Base-by-base conservation (phyloP, 805 yeast species). In the Candida tammaniensis region DNA sequence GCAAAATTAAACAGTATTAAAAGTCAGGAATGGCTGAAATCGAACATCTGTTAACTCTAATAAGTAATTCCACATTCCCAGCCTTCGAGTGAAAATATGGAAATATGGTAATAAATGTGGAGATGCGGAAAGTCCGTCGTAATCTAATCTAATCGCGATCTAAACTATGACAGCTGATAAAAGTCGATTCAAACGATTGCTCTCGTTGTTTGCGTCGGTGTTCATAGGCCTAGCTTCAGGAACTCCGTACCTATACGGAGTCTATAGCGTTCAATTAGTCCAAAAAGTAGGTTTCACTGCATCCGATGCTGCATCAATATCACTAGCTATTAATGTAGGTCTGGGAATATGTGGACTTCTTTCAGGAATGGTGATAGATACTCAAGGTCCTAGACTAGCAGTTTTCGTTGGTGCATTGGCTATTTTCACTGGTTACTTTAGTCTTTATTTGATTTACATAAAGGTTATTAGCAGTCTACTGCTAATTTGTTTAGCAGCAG, bases 261-360 rank as follows among this genome's bases (percentile, higher is more conserved):
- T 78, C n/a, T 84, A 77, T 51, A 79, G 87, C 1, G 89, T 91
- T 2, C 88, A 83, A 51, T 59, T 84, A 42, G 70, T 81, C 17
- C 59, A 65, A 17, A 60, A 69, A 44, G 75, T 82, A 16, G 70
- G 76, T 0, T 64, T 83, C 17, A 70, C 81, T 0, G 72, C 82
- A 0, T 62, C 76, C 0, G 76, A 76, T 42, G 75, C 87, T 6
- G 84, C 88, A 2, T 69, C 74, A 10, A 64, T 84, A 4, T 77
- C 91, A 0, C 59, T 83, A 23, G 72, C 82, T 0, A 61, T 80
- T 16, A 77, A 73, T 26, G 51, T 81, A 6, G 94, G 94, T 4
- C 65, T 81, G 2, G 76, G 86, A 0, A 46, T 80, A 7, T 81
- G 87, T 17, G 91, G 91, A 0, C 62, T 82, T 17, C 73, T 82